Evolutionary conservation across 805 yeast species (phyloP), one percentile per base, ranked within the genome.

Genomic region (Metschnikowia vanudenii): DNA sequence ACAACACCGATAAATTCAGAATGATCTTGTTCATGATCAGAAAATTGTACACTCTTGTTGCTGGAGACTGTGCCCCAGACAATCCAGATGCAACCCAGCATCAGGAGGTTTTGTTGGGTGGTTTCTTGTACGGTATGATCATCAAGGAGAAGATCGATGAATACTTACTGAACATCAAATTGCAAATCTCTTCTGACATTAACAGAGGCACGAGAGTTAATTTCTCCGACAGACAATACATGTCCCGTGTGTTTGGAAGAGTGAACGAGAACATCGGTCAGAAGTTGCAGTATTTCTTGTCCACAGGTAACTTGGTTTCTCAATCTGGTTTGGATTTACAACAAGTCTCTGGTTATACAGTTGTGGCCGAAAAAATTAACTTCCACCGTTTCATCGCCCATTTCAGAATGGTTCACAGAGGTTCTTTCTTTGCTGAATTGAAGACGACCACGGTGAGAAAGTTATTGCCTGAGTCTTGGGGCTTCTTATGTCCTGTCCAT

Each of bases 21-120:
- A 75, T 91, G 84, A 71, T 94, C 50, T 69, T 91, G 50, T 94
- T 91, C 71, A 94, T 94, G 98, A 84, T 94, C 60, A 82, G 98
- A 76, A 94, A 94, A 70, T 78, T 94, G 51, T 94, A 94, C 66
- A 79, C 98, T 0, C 77, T 94, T 54, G 98, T 92, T 37, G 97
- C 97, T 31, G 97, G 97, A 50, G 97, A 92, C 64, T 92, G 97
- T 68, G 74, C 91, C 43, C 92, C 97, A 14, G 99, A 94, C 68
- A 94, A 94, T 71, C 99, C 99, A 64, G 99, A 94, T 83, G 96
- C 98, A 41, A 88, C 97, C 9, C 99, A 94, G 75, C 97, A 94
- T 75, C 99, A 94, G 71, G 99, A 94, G 71, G 88, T 94, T 28
- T 71, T 94, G 52, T 77, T 94, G 47, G 98, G 98, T 54, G 99